Evolutionary conservation across 2,329 filamentous ascomycete species (phyloP).

Genomic region (Pseudogymnoascus sp.): DNA sequence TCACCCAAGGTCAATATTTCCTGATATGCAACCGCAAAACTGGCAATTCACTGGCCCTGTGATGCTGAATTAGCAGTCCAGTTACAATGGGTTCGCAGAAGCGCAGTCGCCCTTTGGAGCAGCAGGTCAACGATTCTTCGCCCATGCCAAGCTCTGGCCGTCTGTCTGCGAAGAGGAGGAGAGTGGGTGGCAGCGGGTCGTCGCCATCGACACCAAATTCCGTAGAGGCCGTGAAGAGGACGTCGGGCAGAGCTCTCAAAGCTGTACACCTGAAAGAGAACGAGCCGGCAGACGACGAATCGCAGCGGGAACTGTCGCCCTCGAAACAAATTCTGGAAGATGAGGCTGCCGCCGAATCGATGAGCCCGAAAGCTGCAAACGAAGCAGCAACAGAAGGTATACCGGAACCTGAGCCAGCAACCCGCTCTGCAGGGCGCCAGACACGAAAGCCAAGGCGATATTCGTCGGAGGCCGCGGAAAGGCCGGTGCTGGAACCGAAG

Average conservation of each 20-base stretch:
- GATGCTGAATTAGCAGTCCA: not conserved
- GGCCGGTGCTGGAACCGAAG: slow-evolving; percentile 33
- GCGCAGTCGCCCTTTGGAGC: slow-evolving; percentile 1
- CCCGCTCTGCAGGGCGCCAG: not conserved
- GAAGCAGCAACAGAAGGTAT: not conserved
- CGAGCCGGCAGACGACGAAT: slow-evolving; percentile 16
- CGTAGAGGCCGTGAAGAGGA: slow-evolving; percentile 18
- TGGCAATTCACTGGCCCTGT: not conserved
- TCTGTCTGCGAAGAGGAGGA: slow-evolving; percentile 16
- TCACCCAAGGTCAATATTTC: not conserved
- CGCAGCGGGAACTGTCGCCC: slow-evolving; percentile 17
- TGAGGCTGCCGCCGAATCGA: slow-evolving; percentile 6
- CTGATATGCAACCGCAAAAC: not conserved
- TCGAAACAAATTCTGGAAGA: slow-evolving; percentile 1
- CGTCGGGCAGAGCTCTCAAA: slow-evolving; percentile 15
- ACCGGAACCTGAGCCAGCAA: not conserved
- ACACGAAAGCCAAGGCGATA: not conserved
- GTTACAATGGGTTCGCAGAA: not conserved
- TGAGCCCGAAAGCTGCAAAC: not conserved
- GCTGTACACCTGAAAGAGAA: slow-evolving; percentile 1
- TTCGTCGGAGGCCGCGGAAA: not conserved
- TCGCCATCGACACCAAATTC: slow-evolving; percentile 21
- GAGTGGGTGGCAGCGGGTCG: slow-evolving; percentile 9
- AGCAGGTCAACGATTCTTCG: slow-evolving; percentile 2
- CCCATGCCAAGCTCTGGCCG: slow-evolving; percentile 5